Base-by-base conservation (phyloP, 768 basidiomycete genomes). In the Tylopilus felleus region DNA sequence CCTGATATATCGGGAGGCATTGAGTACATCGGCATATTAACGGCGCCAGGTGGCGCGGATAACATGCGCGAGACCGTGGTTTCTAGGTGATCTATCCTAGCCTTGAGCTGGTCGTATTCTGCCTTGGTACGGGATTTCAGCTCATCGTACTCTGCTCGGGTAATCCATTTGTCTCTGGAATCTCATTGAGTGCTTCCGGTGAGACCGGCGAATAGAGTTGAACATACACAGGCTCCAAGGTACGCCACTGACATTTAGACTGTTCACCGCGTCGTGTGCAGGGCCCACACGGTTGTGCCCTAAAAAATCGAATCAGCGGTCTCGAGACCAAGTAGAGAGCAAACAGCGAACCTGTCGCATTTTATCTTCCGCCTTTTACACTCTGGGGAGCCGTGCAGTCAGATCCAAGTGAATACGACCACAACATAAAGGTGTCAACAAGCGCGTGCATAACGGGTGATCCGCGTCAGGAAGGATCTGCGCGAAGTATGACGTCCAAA, bases 331-430 rank as follows among this genome's bases (percentile, higher is more conserved):
- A 49, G 47, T 12, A 51, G 43, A 50, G 19, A 17, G 65, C 49
- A 58, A 51, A 56, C 33, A 45, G 59, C 75, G 64, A 66, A 87
- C 86, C 87, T 87, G 75, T 93, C 89, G 70, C 90, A 93, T 67
- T 87, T 88, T 71, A 92, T 92, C 77, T 93, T 92, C 40, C 90
- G 80, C 62, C 90, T 75, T 70, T 92, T 92, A 70, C 90, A 92
- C 69, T 91, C 90, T 90, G n/a, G 8, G 8, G 8, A n/a, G 33
- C 33, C 38, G 65, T 45, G 51, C 39, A 49, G 49, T 40, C 54
- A 53, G 36, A 46, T 56, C 23, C 29, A 35, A 44, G 48, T 47
- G 51, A n/a, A 16, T 12, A 33, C 22, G n/a, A 47, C 16, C 29
- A 46, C 33, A 31, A 31, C 16, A 25, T 22, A 56, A 50, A 49